Percentiles rank a stretch among this genome's conserved stretches.
Conservation (phyloP, 495 filamentous ascomycete genomes). For the Daldinia childiae region DNA sequence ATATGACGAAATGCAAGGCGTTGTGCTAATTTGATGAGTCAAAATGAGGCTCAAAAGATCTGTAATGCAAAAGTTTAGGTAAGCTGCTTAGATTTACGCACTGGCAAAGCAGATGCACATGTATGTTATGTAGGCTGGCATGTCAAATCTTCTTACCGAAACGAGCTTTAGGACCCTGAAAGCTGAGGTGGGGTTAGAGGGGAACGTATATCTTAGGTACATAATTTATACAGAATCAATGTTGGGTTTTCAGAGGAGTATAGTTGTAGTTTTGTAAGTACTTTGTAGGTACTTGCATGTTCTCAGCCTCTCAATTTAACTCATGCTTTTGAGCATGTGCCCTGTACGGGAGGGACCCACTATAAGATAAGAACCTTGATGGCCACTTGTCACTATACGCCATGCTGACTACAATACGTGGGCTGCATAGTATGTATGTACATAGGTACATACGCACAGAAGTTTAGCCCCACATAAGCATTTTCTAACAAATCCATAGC, state of each 20-base stretch:
- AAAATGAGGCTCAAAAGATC: constrained; percentile 33
- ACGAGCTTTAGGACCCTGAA: constrained; percentile 10
- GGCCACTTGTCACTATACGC: constrained; percentile 13
- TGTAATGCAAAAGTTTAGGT: constrained; percentile 26
- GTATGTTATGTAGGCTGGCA: background rate
- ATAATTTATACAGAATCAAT: constrained; percentile 2
- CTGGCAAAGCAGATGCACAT: background rate
- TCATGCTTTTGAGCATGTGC: background rate
- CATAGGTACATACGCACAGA: too few species aligned
- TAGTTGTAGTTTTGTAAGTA: background rate
- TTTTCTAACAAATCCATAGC: constrained; percentile 34
- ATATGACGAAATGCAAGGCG: constrained; percentile 23
- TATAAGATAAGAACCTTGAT: constrained; percentile 35
- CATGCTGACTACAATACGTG: constrained; percentile 3
- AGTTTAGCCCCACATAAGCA: constrained; percentile 18
- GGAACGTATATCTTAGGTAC: constrained; percentile 1
- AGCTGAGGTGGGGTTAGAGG: background rate
- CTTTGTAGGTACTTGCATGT: background rate
- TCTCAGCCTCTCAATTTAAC: background rate
- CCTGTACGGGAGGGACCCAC: background rate
- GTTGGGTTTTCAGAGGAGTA: background rate
- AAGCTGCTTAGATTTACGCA: constrained; percentile 19
- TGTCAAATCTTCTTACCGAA: constrained; percentile 16
- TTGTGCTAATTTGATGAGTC: constrained; percentile 4
- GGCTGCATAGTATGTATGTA: background rate